Percentiles rank a stretch among this genome's conserved stretches.
Conservation (phyloP, 2,329 filamentous ascomycete species). For the Exophiala xenobiotica region DNA sequence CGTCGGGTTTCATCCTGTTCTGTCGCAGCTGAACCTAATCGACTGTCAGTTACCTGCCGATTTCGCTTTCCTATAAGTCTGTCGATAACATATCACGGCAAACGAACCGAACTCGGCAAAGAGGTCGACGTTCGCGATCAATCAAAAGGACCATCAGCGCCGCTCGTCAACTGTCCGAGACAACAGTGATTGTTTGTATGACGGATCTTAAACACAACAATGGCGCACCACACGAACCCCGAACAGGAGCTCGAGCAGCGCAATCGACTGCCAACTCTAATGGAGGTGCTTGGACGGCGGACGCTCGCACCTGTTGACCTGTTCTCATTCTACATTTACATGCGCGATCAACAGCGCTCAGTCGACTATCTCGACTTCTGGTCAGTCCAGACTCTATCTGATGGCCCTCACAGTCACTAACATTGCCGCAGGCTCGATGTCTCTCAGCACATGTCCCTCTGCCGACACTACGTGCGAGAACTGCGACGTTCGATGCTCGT, state of each 20-base stretch:
- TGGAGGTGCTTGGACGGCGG: constrained; percentile 89
- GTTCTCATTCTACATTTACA: constrained; percentile 99
- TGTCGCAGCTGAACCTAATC: no score
- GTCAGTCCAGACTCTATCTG: constrained; percentile 54
- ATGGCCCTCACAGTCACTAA: neutral
- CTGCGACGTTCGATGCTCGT: constrained; percentile 89
- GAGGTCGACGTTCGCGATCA: no score
- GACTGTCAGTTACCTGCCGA: no score
- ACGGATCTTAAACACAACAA: constrained; percentile 3
- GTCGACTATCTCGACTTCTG: constrained; percentile 99
- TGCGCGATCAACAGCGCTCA: constrained; percentile 96
- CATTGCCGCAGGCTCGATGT: constrained; percentile 79
- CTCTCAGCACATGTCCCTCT: constrained; percentile 96
- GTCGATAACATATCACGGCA: no score
- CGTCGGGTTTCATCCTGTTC: no score
- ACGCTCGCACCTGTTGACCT: constrained; percentile 95
- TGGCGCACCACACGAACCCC: constrained; percentile 18
- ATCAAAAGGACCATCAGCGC: no score
- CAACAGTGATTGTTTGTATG: neutral
- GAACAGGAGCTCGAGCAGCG: constrained; percentile 51
- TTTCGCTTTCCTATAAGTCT: no score
- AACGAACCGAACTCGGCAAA: no score
- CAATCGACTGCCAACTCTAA: constrained; percentile 88
- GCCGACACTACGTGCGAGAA: constrained; percentile 92
- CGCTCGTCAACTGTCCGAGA: no score